Evolutionary conservation across 2,329 filamentous ascomycete species (phyloP), one percentile per base, ranked within the genome.

Genomic region (Penicillium sp.): DNA sequence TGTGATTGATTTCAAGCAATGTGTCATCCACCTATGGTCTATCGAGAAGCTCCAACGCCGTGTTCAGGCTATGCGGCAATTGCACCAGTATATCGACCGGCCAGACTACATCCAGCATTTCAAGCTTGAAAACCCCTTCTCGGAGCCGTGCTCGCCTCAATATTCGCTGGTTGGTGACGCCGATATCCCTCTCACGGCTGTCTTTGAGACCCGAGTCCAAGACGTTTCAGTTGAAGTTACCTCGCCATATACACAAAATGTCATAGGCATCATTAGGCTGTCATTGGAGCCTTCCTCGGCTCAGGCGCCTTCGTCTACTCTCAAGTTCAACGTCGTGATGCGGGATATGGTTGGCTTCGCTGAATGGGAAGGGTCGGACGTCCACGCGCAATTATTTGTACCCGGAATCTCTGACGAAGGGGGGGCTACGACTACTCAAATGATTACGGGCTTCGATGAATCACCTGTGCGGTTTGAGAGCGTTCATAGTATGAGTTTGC

Each of bases 261-360:
- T 88, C 8, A 82, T 97, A 52, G 93, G 91, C 38, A 91, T 96
- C 48, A 81, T 98, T 57, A 87, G 89, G 62, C 74, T 98, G 33
- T 91, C 91, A 0, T 73, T 98, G 6, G 93, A 98, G 64, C 93
- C 93, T 12, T 96, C 91, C 0, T 91, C 88, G 42, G 90, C 91
- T 2, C 84, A 94, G 61, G 91, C 90, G 4, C 93, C 93, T 13
- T 87, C 88, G 10, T 93, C 87, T 51, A 96, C 88, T 2, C 74
- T 97, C 51, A 98, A 97, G 66, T 98, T 98, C 73, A 98, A 97
- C 62, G 90, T 97, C 5, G 90, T 97, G 28, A 95, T 98, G 88
- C 90, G 95, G 63, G 89, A 97, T 64, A 81, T 98, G 72, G 74
- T 93, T 33, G 93, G 93, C 1, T 98, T 98, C 60, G 86, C 93